Base-by-base conservation (phyloP, 2,329 filamentous ascomycete species). In the Trichoderma lentiforme region DNA sequence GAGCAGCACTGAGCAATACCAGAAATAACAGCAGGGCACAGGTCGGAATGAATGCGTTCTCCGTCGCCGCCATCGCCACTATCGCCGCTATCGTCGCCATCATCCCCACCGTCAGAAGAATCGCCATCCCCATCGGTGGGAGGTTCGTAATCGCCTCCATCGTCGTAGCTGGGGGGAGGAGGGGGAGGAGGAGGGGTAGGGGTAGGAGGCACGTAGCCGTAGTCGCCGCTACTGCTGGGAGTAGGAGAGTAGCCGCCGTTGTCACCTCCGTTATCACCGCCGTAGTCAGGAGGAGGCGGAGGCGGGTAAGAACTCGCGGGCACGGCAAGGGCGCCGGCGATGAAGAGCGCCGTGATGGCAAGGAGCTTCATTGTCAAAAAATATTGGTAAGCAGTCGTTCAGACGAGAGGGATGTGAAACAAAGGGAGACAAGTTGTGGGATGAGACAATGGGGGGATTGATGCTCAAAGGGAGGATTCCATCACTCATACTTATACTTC, bases 361-460 rank as follows among this genome's bases (percentile, higher is more conserved):
- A 73, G 56, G 70, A 69, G 51, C 70, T 73, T 62, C 72, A 73
- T 73, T 65, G 64, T 36, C 26, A 26, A 66, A 34, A 1, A 34
- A 3, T 26, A 3, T 8, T 60, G 12, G 36, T 67, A 18, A 51
- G 36, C 7, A n/a, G 15, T 8, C 8, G 26, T 12, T 3, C 5
- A 53, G 62, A 34, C 3, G 6, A 14, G 28, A 21, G 8, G 18
- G 43, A n/a, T 51, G 4, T 51, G 43, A 21, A 21, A 34, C 28
- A 53, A 47, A 53, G 7, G 21, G 21, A 30, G 56, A 47, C 34
- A 9, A 24, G 53, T 43, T 21, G 24, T 4, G 21, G 47, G 39
- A 21, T 64, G 39, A n/a, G 34, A 21, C 21, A 34, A 34, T 5
- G 28, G 26, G 15, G 7, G n/a, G 21, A 21, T 21, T 15, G 15